Evolutionary conservation across 768 basidiomycete genomes (phyloP).

Genomic region (Rickenella mellea): DNA sequence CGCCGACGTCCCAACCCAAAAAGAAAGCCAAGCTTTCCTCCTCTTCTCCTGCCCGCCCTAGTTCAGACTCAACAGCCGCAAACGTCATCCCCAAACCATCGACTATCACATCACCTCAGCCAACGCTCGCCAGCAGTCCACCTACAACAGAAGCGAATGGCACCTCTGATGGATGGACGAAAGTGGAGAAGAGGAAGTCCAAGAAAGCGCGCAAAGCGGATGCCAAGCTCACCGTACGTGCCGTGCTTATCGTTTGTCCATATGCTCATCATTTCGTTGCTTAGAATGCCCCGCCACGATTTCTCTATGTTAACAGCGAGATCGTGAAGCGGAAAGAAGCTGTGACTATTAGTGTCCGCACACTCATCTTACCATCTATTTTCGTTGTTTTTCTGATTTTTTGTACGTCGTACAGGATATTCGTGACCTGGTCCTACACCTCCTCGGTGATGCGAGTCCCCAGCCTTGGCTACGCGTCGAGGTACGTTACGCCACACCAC

Average conservation of each 20-base stretch:
- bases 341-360: conserved; percentile 70
- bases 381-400: no score
- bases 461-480: conserved; percentile 83
- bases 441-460: conserved; percentile 74
- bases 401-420: conserved; percentile 70
- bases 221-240: conserved; percentile 51
- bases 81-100: no score
- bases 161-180: conserved; percentile 47
- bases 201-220: conserved; percentile 59
- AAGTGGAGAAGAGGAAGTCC: conserved; percentile 60
- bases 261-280: conserved; percentile 7
- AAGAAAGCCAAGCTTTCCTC: no score
- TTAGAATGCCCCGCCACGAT: conserved; percentile 53
- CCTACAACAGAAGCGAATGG: no score
- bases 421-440: conserved; percentile 75
- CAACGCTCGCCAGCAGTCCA: no score
- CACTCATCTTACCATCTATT: no score
- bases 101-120: no score
- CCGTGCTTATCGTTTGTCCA: conserved; percentile 10
- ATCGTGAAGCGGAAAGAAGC: conserved; percentile 66
- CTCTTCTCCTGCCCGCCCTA: no score
- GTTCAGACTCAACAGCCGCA: no score
- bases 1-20: no score
- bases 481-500: no score
- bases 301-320: conserved; percentile 74